phyloP scores from a whole-genome alignment of 371 early-diverging fungal genomes.

The Mucor indicus region DNA sequence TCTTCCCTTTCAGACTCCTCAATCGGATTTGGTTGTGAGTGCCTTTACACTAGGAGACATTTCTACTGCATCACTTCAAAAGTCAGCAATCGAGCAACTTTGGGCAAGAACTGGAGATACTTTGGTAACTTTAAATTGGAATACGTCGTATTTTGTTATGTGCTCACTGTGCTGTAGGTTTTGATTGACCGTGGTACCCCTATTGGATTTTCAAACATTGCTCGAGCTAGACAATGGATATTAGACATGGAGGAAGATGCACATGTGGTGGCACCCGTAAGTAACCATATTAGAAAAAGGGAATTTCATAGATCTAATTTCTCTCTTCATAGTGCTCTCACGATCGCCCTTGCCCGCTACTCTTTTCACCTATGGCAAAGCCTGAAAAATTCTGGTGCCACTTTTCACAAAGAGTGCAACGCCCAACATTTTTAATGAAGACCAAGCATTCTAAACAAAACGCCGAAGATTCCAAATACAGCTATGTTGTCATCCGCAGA shows the following conservation, averaged over 20 bases:
- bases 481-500: slow-evolving; percentile 75
- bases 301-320: no score
- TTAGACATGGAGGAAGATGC: slow-evolving; percentile 40
- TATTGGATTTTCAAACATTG: slow-evolving; percentile 67
- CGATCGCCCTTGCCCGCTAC: slow-evolving; percentile 68
- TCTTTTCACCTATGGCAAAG: slow-evolving; percentile 41
- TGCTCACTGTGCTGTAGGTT: no score
- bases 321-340: slow-evolving; percentile 78
- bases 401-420: slow-evolving; percentile 79
- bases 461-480: slow-evolving; percentile 75
- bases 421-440: slow-evolving; percentile 71
- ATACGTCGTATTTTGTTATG: no score
- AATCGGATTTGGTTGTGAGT: slow-evolving; percentile 71
- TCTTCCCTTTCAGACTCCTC: slow-evolving; percentile 18
- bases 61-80: slow-evolving; percentile 60
- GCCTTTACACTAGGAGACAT: slow-evolving; percentile 78
- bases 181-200: slow-evolving; percentile 89
- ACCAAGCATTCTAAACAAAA: slow-evolving; percentile 70
- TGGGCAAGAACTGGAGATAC: slow-evolving; percentile 79
- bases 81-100: slow-evolving; percentile 64
- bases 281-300: slow-evolving; percentile 1
- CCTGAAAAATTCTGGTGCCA: slow-evolving; percentile 73
- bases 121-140: slow-evolving; percentile 60
- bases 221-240: slow-evolving; percentile 70
- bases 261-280: slow-evolving; percentile 73